These are phyloP conservation scores for Cutaneotrichosporon cyanovorans DNA, from an alignment of 1,284 basidiomycete genomes.

Conservation along the genomic window DNA sequence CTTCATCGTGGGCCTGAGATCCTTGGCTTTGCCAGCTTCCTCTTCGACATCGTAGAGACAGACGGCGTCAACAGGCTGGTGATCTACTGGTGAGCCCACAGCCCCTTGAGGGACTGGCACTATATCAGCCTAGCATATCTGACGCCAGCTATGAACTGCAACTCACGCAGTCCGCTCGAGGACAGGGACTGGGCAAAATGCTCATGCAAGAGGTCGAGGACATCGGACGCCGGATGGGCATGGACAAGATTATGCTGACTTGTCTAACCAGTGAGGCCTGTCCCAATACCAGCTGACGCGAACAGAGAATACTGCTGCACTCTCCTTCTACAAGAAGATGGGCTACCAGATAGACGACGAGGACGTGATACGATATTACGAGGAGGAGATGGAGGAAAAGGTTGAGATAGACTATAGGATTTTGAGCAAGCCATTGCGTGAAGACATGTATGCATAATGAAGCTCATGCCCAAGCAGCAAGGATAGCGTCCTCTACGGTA, in stretches of 20 bases:
- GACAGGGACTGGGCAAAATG: constrained; percentile 26
- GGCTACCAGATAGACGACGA: constrained; percentile 41
- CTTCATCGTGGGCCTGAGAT: constrained; percentile 5
- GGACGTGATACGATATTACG: constrained; percentile 35
- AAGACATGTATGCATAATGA: not conserved
- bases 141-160: constrained; percentile 41
- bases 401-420: constrained; percentile 26
- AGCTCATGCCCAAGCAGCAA: not conserved
- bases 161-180: constrained; percentile 15
- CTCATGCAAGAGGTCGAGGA: constrained; percentile 31
- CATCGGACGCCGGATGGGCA: constrained; percentile 26
- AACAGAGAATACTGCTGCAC: constrained; percentile 29
- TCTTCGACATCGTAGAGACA: constrained; percentile 45
- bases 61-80: constrained; percentile 28
- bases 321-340: constrained; percentile 31
- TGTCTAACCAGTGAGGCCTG: constrained; percentile 33
- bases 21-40: constrained; percentile 38
- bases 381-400: constrained; percentile 22
- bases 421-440: constrained; percentile 25
- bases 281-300: not conserved
- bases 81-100: constrained; percentile 39
- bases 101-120: too few species aligned
- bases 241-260: constrained; percentile 44
- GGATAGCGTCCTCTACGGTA: not conserved
- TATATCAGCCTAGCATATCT: too few species aligned